Conservation (phyloP, 179 eudicot genomes). For the Beta lomatogona region DNA sequence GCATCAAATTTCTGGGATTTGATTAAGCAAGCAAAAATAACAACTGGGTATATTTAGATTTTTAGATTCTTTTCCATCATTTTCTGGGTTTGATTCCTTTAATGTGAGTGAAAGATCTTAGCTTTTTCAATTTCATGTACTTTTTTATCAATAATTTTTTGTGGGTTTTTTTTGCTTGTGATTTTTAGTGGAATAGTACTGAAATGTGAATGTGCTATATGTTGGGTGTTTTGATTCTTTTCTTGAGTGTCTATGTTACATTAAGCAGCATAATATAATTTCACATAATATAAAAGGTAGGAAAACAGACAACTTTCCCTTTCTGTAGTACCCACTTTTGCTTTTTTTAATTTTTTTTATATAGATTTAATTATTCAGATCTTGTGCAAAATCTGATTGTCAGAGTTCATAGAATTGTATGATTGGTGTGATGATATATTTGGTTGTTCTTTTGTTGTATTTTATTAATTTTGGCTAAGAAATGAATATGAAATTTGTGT, state of each 20-base stretch:
- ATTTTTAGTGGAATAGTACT: slow-evolving; percentile 5
- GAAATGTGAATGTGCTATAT: not conserved
- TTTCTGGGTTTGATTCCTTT: slow-evolving; percentile 48
- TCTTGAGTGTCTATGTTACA: slow-evolving; percentile 32
- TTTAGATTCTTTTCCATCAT: no score
- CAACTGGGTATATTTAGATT: slow-evolving; percentile 16
- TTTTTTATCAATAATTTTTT: slow-evolving; percentile 23
- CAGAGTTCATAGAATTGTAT: slow-evolving; percentile 24
- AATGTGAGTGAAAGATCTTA: slow-evolving; percentile 50
- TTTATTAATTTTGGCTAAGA: not conserved
- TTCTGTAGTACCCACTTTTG: slow-evolving; percentile 27
- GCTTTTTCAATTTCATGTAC: slow-evolving; percentile 37
- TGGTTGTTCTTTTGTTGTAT: not conserved
- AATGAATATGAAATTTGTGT: not conserved
- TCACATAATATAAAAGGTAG: not conserved
- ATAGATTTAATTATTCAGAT: slow-evolving; percentile 24
- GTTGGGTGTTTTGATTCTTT: slow-evolving; percentile 36
- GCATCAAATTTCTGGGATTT: slow-evolving; percentile 21
- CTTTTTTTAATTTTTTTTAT: slow-evolving; percentile 4
- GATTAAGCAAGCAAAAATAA: slow-evolving; percentile 7
- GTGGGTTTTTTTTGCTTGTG: slow-evolving; percentile 5
- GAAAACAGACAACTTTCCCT: slow-evolving; percentile 36
- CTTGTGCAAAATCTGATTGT: slow-evolving; percentile 35
- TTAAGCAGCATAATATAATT: slow-evolving; percentile 19
- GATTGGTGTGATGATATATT: slow-evolving; percentile 24